Evolutionary conservation across 306 rosid species (phyloP), one percentile per base, ranked within the genome.

Genomic region (Aeschynomene evenia): DNA sequence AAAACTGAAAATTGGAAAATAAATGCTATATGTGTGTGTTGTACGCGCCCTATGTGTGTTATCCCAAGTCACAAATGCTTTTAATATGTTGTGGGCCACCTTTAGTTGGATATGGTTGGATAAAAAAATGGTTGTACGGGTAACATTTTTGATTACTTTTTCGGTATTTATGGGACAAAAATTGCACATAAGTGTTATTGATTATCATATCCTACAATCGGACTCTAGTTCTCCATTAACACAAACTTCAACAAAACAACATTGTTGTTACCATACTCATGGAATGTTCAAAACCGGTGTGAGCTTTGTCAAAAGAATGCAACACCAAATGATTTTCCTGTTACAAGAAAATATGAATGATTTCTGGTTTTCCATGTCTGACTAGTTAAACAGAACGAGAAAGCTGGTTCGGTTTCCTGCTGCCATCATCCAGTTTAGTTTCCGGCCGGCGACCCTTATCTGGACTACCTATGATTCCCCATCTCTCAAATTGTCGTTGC

Each of bases 391-490:
- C 55, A 18, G 91, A 90, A 74, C 57, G 79, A 20, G 92, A 81
- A 63, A 83, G 85, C n/a, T 69, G 76, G 60, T 59, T 76, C 64
- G 78, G 26, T 66, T 59, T 73, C 50, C 69, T 63, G 20, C 23
- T 12, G n/a, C 7, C n/a, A 72, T 63, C 1, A 9, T 70, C 85
- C 0, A 31, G 71, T 29, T 85, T 23, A 7, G 15, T 4, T 12
- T 76, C 26, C 2, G 79, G 85, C 19, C 74, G 80, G 31, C 92
- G 91, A 33, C 95, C 97, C 78, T 88, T 88, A 72, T 94, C 86
- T 1, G 95, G 97, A 75, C 97, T 96, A 7, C 96, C 98, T 7
- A 90, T 94, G 85, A 90, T 46, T 24, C 98, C 96, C 97, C 97
- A 90, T 12, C 89, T 87, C 80, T 88, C 81, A 50, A 90, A 90